phyloP scores from a whole-genome alignment of 495 filamentous ascomycete genomes.

The Copromyces sp. region DNA sequence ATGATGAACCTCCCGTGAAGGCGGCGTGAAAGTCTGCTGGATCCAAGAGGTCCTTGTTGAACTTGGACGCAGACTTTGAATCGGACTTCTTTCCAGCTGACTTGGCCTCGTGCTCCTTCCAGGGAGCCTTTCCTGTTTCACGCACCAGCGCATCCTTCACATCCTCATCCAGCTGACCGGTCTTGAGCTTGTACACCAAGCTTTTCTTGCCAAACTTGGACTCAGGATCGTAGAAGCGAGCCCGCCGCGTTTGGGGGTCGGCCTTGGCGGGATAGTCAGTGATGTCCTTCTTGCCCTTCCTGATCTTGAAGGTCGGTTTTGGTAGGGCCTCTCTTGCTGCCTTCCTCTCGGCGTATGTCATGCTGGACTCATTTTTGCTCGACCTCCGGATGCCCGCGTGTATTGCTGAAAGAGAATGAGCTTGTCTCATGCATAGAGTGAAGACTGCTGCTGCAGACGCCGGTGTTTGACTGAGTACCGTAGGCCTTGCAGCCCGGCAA shows the following conservation, averaged over 20 bases:
- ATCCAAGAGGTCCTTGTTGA: not conserved
- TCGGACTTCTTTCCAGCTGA: not conserved
- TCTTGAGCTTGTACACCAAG: conserved; percentile 32
- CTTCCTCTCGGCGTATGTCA: conserved; percentile 20
- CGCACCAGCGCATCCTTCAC: conserved; percentile 1
- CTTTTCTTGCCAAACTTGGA: conserved; percentile 35
- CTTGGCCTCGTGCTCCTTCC: not conserved
- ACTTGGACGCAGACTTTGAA: not conserved
- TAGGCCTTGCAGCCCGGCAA: conserved; percentile 13
- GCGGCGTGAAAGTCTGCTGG: not conserved
- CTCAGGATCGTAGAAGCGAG: conserved; percentile 34
- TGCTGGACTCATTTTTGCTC: conserved; percentile 2
- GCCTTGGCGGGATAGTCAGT: conserved; percentile 22
- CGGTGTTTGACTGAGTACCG: not conserved
- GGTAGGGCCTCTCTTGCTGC: conserved; percentile 10
- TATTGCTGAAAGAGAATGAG: conserved; percentile 21
- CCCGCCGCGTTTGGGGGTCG: conserved; percentile 24
- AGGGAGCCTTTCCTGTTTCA: not conserved
- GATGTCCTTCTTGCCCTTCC: conserved; percentile 37
- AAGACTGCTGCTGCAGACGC: conserved; percentile 3
- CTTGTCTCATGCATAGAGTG: conserved; percentile 1
- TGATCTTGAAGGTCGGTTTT: conserved; percentile 26
- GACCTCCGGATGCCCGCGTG: conserved; percentile 18
- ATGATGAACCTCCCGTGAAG: not conserved
- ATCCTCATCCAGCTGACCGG: conserved; percentile 15